Percentiles rank a stretch among this genome's conserved stretches.
These are phyloP conservation scores for Alopecurus myosuroides DNA, from an alignment of 176 grass and related monocot genomes.

Conservation along the genomic window DNA sequence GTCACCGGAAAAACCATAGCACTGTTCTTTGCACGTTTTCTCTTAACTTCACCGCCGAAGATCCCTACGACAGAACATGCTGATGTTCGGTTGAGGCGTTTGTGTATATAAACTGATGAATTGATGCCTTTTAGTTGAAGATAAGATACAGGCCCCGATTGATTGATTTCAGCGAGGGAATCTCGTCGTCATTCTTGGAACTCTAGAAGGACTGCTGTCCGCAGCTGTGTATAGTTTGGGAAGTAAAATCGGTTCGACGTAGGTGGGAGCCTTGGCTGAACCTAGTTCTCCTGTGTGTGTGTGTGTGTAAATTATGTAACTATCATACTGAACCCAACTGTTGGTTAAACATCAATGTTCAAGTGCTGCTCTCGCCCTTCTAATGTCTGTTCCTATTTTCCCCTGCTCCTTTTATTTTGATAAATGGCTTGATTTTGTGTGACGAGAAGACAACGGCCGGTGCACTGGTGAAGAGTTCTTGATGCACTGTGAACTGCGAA, in stretches of 20 bases:
- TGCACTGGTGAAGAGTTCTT: too few relatives aligned
- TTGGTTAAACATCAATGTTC: neutral
- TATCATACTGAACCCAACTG: neutral
- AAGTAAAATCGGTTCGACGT: slow-evolving; percentile 10
- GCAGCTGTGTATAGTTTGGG: slow-evolving; percentile 25
- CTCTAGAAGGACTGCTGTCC: neutral
- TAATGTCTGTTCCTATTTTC: neutral
- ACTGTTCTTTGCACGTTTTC: slow-evolving; percentile 14
- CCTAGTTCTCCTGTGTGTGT: slow-evolving; percentile 4
- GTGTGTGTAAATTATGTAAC: slow-evolving; percentile 35
- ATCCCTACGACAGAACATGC: neutral
- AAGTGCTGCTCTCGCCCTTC: neutral
- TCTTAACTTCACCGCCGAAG: slow-evolving; percentile 2
- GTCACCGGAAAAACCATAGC: slow-evolving; percentile 29
- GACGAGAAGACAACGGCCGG: too few relatives aligned
- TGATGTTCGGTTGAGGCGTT: slow-evolving; percentile 6
- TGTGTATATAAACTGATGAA: slow-evolving; percentile 39
- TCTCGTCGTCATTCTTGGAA: slow-evolving; percentile 20
- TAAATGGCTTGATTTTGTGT: too few relatives aligned
- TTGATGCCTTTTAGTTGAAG: slow-evolving; percentile 29
- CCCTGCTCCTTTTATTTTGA: neutral
- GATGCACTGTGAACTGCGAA: too few relatives aligned
- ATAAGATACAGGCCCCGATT: slow-evolving; percentile 20
- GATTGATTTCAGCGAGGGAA: slow-evolving; percentile 30
- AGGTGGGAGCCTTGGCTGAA: slow-evolving; percentile 29